A percentile compares a stretch with the other conserved stretches of the same genome.
phyloP scores from a whole-genome alignment of 768 basidiomycete genomes.

The Brasilioporus rufonigricans region DNA sequence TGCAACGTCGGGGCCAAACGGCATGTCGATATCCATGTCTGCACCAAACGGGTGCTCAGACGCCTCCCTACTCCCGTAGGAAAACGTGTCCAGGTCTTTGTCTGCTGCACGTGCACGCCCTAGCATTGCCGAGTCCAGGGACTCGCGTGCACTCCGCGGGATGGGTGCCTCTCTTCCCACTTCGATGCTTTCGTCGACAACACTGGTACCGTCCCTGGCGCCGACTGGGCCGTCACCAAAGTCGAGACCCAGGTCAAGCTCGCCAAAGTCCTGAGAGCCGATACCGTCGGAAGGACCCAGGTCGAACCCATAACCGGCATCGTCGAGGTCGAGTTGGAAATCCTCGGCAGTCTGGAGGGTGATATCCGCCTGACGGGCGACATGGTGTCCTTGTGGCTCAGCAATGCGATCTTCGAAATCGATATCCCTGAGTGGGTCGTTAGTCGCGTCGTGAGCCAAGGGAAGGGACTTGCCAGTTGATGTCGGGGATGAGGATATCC shows the following conservation, averaged over 20 bases:
- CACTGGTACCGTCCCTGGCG: conserved; percentile 42
- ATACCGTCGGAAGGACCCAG: conserved; percentile 80
- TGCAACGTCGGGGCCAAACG: conserved; percentile 48
- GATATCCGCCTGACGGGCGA: conserved; percentile 84
- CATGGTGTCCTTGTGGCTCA: conserved; percentile 69
- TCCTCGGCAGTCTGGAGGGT: conserved; percentile 80
- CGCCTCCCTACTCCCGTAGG: conserved; percentile 57
- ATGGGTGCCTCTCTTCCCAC: conserved; percentile 70
- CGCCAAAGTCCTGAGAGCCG: conserved; percentile 77
- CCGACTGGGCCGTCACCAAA: conserved; percentile 61
- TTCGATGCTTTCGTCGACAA: conserved; percentile 59
- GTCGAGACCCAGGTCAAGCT: conserved; percentile 73
- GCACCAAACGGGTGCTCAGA: conserved; percentile 66
- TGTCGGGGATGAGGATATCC: conserved; percentile 75
- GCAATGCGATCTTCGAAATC: conserved; percentile 69
- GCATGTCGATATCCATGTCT: conserved; percentile 51
- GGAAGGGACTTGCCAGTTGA: conserved; percentile 60
- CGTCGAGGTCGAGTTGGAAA: conserved; percentile 62
- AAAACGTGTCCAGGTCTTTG: conserved; percentile 62
- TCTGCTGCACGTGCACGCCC: conserved; percentile 44
- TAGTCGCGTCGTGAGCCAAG: conserved; percentile 1
- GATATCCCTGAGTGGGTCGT: conserved; percentile 56
- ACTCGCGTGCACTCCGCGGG: conserved; percentile 46
- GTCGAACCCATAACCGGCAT: conserved; percentile 64
- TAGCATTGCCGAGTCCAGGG: conserved; percentile 61